phyloP scores from a whole-genome alignment of 257 asterid species.

The Plantago ovata region DNA sequence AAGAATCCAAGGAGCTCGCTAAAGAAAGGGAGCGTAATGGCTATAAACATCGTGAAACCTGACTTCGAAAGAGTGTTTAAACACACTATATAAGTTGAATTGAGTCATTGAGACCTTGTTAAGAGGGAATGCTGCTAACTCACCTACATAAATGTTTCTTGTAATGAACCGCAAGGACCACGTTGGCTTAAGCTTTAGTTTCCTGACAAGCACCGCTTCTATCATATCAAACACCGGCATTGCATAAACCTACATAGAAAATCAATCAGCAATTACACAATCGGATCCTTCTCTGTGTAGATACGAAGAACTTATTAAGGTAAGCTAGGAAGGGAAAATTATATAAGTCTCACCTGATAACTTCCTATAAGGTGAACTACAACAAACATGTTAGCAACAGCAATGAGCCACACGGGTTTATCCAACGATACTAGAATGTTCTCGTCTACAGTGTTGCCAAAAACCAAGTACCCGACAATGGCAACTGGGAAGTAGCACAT shows the following conservation, averaged over 20 bases:
- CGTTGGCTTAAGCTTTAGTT: neutral
- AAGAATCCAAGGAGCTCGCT: slow-evolving; percentile 44
- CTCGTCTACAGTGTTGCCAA: neutral
- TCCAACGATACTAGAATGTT: neutral
- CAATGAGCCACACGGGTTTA: neutral
- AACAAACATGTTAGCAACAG: slow-evolving; percentile 7
- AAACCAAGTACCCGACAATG: neutral
- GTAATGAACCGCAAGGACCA: slow-evolving; percentile 1
- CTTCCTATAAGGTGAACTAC: slow-evolving; percentile 15
- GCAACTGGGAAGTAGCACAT: slow-evolving; percentile 13
- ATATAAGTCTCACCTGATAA: slow-evolving; percentile 5
- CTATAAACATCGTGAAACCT: slow-evolving; percentile 40
- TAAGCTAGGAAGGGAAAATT: neutral
- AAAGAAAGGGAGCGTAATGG: slow-evolving; percentile 47
- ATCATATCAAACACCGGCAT: slow-evolving; percentile 12
- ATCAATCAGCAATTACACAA: neutral
- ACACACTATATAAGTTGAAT: neutral
- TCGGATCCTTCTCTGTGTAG: neutral
- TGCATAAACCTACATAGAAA: slow-evolving; percentile 1
- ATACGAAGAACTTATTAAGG: neutral
- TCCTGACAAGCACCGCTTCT: neutral
- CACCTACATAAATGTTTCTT: neutral
- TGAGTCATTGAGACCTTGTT: neutral
- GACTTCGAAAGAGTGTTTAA: neutral
- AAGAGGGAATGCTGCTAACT: neutral